Evolutionary conservation across 2,329 filamentous ascomycete genomes (phyloP).

Genomic region (Epichloe sibirici): DNA sequence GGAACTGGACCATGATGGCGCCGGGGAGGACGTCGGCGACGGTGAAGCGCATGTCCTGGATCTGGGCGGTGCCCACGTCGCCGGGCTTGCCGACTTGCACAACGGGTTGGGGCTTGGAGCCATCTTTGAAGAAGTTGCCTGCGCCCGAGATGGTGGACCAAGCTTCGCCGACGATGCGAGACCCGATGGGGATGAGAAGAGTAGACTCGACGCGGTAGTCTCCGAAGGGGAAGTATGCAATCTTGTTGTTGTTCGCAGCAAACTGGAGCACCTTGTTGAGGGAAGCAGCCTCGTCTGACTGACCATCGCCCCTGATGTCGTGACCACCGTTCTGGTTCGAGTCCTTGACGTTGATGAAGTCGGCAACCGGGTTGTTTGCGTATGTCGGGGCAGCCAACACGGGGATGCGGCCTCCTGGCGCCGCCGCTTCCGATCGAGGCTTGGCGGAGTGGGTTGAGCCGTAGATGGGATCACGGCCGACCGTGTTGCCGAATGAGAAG

Average conservation of each 20-base stretch:
- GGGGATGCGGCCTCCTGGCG: slow-evolving; percentile 25
- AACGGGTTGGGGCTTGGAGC: slow-evolving; percentile 33
- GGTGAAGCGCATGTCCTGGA: slow-evolving; percentile 41
- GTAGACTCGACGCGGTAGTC: slow-evolving; percentile 17
- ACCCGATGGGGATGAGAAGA: slow-evolving; percentile 22
- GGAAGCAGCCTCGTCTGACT: slow-evolving; percentile 23
- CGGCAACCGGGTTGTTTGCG: slow-evolving; percentile 17
- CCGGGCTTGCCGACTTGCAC: slow-evolving; percentile 37
- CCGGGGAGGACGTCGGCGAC: slow-evolving; percentile 31
- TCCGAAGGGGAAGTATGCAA: slow-evolving; percentile 19
- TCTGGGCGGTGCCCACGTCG: slow-evolving; percentile 36
- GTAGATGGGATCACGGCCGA: slow-evolving; percentile 27
- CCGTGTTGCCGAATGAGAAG: slow-evolving; percentile 30
- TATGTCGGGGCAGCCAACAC: slow-evolving; percentile 28
- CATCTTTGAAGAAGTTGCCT: slow-evolving; percentile 30
- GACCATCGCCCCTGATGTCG: slow-evolving; percentile 25
- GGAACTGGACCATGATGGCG: slow-evolving; percentile 27
- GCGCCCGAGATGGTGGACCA: slow-evolving; percentile 38
- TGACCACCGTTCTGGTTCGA: slow-evolving; percentile 17
- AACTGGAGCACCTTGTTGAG: slow-evolving; percentile 25
- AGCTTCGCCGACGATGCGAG: slow-evolving; percentile 41
- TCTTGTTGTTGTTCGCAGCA: slow-evolving; percentile 20
- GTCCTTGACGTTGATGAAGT: slow-evolving; percentile 26
- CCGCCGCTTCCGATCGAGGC: slow-evolving; percentile 22
- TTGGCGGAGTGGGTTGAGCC: slow-evolving; percentile 19